Evolutionary conservation across 176 grass and related monocot genomes (phyloP).

Genomic region (Aegilops longissima): DNA sequence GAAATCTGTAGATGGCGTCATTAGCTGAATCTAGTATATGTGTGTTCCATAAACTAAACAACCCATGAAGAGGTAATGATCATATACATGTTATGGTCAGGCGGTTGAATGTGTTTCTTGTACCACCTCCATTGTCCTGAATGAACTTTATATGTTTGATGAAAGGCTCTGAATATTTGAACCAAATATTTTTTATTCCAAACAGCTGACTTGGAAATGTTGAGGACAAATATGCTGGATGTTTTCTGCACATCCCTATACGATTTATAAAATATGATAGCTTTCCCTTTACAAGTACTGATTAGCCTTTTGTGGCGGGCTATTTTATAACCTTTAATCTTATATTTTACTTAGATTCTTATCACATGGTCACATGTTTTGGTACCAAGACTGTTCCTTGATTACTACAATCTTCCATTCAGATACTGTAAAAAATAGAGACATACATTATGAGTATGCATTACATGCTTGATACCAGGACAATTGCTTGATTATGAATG

Average conservation of each 20-base stretch:
- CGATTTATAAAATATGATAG: neutral
- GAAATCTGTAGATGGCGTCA: neutral
- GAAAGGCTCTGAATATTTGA: neutral
- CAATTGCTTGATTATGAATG: neutral
- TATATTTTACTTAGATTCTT: neutral
- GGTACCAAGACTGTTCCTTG: neutral
- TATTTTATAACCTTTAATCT: neutral
- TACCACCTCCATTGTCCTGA: neutral
- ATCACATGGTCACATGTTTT: neutral
- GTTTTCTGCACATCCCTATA: neutral
- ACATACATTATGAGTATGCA: neutral
- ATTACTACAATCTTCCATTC: neutral
- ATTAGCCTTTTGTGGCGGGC: neutral
- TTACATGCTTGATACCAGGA: neutral
- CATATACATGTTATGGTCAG: neutral
- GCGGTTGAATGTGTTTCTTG: neutral
- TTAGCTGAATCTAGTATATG: neutral
- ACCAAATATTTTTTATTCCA: neutral
- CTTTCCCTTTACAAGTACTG: neutral
- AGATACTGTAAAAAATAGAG: constrained; percentile 3
- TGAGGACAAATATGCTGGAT: neutral
- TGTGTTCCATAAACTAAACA: neutral
- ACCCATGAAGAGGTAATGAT: neutral
- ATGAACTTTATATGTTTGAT: neutral
- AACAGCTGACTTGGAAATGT: constrained; percentile 5